Base-by-base conservation (phyloP, 2,329 filamentous ascomycete species). In the Setomelanomma holmii region DNA sequence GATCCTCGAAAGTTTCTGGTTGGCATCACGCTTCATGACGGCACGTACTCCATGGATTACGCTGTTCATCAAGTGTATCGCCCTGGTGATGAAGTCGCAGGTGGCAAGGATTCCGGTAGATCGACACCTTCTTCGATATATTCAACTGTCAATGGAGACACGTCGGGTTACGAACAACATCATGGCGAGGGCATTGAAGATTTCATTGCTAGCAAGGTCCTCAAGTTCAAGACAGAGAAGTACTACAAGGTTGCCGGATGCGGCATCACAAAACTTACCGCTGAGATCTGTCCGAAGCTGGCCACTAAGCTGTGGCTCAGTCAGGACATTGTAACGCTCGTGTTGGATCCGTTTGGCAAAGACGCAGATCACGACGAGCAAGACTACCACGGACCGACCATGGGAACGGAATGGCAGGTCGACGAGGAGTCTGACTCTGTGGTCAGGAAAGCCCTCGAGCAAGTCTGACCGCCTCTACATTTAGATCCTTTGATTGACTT, bases 391-490 rank as follows among this genome's bases (percentile, higher is more conserved):
- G 14, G 27, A 14, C 10, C 27, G 14, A 30, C 27, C 27, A 30
- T 30, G 27, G 27, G 27, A 1, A 24, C 30, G 8, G 45, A 48
- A 19, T 35, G 86, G 67, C 77, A 81, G n/a, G 81, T 92, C 4
- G 90, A 93, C 63, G 90, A 95, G 69, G 87, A 92, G 71, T 89
- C 90, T 1, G 90, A 93, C 68, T 89, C 88, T 0, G 89, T 93
- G 84, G 88, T 87, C 1, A 82, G 90, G 55, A 93, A 92, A 77
- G 91, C 88, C 21, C 22, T 49, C 11, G 21, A 38, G 46, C 43
- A 39, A 49, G 33, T 43, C 1, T 10, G 22, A 4, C 5, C 4
- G 14, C 23, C 10, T 30, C 14, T 2, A 34, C 4, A 41, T 27
- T 3, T 19, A 20, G 8, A 19, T 17, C 12, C 21, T 21, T 16